Base-by-base conservation (phyloP, 176 grass and related monocot species). In the Lolium multiflorum region DNA sequence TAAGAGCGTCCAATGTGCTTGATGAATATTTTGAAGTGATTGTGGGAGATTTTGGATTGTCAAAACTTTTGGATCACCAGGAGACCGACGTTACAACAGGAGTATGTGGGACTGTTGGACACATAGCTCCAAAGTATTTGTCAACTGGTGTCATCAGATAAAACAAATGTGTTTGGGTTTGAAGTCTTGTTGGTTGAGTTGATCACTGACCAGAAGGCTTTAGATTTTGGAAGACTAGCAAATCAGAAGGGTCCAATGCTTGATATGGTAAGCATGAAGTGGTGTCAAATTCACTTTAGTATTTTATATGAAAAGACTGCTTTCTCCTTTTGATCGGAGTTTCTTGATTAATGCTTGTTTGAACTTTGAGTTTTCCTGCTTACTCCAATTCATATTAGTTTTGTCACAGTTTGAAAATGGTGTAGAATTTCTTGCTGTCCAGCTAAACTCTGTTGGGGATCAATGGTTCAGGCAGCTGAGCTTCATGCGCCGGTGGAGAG, bases 81-180 rank as follows among this genome's bases (percentile, higher is more conserved):
- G 96, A 98, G 25, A 96, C 96, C 25, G 93, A 98, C 84, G 96
- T 98, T 18, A 98, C 96, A 4, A 98, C 96, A 16, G 96, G 93
- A 25, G 96, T 98, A 25, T 90, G 96, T 1, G 96, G 96, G 1
- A 98, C 96, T 14, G 93, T 98, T 15, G 96, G 96, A 28, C 96
- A 98, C 84, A 98, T 98, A 84, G 96, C 96, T 35, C 96, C 96
- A 38, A 93, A 98, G 71, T 98, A 98, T 60, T 84, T 98, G 51
- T 98, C 96, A 41, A 98, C 96, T 28, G 96, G 96, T 1, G 82
- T 98, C 96, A 25, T 98, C 96, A 4, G 96, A 96, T 84, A 98
- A 98, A 79, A 98, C 96, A 0, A 93, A 98, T 88, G 96, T 98
- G 54, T 98, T 98, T 92, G 96, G 96, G 60, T 98, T 94, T 80